Conservation (phyloP, 345 rosid genomes). For the Aquilaria sinensis region DNA sequence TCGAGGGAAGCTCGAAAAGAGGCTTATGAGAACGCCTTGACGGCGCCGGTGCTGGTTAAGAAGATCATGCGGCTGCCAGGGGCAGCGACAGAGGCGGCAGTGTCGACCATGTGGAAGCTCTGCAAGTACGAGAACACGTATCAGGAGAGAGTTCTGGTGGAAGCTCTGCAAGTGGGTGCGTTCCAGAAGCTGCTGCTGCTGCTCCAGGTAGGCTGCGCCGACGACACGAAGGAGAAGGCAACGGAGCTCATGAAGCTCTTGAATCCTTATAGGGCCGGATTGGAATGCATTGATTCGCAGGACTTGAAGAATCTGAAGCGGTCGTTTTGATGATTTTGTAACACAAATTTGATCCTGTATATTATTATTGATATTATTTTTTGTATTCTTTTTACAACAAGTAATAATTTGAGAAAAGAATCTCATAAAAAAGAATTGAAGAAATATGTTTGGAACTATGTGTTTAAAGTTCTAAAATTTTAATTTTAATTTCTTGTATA, state of each 20-base stretch:
- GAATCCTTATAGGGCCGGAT: conserved; percentile 45
- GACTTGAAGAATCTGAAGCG: conserved; percentile 59
- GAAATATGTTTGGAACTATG: too few relatives aligned
- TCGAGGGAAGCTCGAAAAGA: conserved; percentile 28
- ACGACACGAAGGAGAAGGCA: conserved; percentile 48
- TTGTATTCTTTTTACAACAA: too few relatives aligned
- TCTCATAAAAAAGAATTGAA: too few relatives aligned
- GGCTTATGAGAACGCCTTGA: conserved; percentile 29
- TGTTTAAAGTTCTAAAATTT: too few relatives aligned
- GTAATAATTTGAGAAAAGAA: too few relatives aligned
- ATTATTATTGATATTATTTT: neutral
- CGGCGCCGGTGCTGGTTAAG: conserved; percentile 43
- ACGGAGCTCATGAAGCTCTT: conserved; percentile 46
- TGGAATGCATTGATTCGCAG: conserved; percentile 50
- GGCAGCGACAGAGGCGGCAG: conserved; percentile 31
- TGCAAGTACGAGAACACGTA: conserved; percentile 22
- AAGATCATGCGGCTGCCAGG: conserved; percentile 35
- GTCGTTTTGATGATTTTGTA: conserved; percentile 30
- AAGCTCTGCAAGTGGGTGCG: conserved; percentile 47
- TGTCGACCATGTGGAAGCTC: conserved; percentile 40
- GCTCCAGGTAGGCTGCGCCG: conserved; percentile 43
- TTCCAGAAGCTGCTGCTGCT: conserved; percentile 56
- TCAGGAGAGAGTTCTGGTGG: conserved; percentile 21
- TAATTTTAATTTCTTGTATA: too few relatives aligned
- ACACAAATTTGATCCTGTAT: conserved; percentile 10